Evolutionary conservation across 2,329 filamentous ascomycete species (phyloP).

Genomic region (Fusarium anguioides): DNA sequence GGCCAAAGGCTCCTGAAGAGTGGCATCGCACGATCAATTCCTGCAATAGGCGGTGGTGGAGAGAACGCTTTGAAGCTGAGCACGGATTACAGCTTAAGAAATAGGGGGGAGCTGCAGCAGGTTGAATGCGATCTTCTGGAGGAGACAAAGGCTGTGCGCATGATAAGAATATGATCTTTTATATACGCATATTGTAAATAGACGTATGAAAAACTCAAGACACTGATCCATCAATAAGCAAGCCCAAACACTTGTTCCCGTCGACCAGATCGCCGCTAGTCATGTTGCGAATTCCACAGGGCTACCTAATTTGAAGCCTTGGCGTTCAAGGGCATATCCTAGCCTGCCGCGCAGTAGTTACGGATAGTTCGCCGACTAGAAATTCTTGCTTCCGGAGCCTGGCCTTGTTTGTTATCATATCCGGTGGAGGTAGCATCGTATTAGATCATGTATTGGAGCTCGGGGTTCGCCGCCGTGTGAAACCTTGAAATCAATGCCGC

Average conservation of each 20-base stretch:
- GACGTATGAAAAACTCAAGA: not conserved
- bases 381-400: slow-evolving; percentile 1
- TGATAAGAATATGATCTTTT: not conserved
- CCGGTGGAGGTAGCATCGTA: slow-evolving; percentile 2
- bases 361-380: slow-evolving; percentile 6
- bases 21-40: slow-evolving; percentile 35
- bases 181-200: not conserved
- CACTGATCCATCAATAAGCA: not conserved
- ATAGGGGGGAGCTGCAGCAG: slow-evolving; percentile 20
- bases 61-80: slow-evolving; percentile 22
- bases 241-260: slow-evolving; percentile 6
- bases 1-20: slow-evolving; percentile 15
- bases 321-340: slow-evolving; percentile 1
- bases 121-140: not conserved
- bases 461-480: slow-evolving; percentile 30
- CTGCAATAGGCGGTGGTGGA: slow-evolving; percentile 26
- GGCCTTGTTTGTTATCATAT: slow-evolving; percentile 7
- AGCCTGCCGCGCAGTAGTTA: not conserved
- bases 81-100: slow-evolving; percentile 32
- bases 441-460: slow-evolving; percentile 12
- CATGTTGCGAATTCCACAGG: slow-evolving; percentile 1
- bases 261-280: slow-evolving; percentile 23
- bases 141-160: not conserved
- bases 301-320: slow-evolving; percentile 23
- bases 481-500: slow-evolving; percentile 11